phyloP scores from a whole-genome alignment of 495 filamentous ascomycete species.

The Beverwykella pulmonaria region DNA sequence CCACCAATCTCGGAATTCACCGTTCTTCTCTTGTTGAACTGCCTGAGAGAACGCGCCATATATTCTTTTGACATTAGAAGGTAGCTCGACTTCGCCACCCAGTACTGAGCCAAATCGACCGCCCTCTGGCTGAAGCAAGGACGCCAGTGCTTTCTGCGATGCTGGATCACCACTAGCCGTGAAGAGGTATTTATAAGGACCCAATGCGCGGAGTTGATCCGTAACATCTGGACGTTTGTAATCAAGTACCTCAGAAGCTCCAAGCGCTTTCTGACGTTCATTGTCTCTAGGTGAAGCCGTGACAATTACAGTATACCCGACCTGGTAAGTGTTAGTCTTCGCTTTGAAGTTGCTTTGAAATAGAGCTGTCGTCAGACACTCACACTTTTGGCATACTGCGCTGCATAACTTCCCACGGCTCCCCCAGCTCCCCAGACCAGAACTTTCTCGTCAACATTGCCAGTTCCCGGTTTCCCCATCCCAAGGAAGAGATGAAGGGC shows the following conservation, averaged over 20 bases:
- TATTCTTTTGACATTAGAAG: slow-evolving; percentile 33
- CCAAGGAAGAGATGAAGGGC: slow-evolving; percentile 35
- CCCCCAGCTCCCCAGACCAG: slow-evolving; percentile 35
- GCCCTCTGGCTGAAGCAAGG: slow-evolving; percentile 31
- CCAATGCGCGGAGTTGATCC: slow-evolving; percentile 23
- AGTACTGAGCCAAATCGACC: slow-evolving; percentile 31
- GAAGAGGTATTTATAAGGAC: slow-evolving; percentile 34
- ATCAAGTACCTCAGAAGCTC: slow-evolving; percentile 35
- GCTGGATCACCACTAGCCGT: slow-evolving; percentile 30
- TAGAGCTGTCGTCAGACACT: background rate
- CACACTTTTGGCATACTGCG: slow-evolving; percentile 35
- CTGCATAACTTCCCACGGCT: slow-evolving; percentile 31
- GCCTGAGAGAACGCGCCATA: slow-evolving; percentile 33
- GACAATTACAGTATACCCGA: slow-evolving; percentile 36
- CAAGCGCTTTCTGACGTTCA: slow-evolving; percentile 33
- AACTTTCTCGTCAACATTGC: slow-evolving; percentile 23
- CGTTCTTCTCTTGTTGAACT: slow-evolving; percentile 22
- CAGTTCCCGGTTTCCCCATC: slow-evolving; percentile 31
- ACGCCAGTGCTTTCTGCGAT: slow-evolving; percentile 32
- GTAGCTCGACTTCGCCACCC: slow-evolving; percentile 30
- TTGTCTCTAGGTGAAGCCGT: slow-evolving; percentile 32
- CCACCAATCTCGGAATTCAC: slow-evolving; percentile 33
- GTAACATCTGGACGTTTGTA: slow-evolving; percentile 33
- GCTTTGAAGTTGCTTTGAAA: slow-evolving; percentile 1
- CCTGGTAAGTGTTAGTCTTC: slow-evolving; percentile 30